Base-by-base conservation (phyloP, 495 filamentous ascomycete species). In the Durotheca rogersii region DNA sequence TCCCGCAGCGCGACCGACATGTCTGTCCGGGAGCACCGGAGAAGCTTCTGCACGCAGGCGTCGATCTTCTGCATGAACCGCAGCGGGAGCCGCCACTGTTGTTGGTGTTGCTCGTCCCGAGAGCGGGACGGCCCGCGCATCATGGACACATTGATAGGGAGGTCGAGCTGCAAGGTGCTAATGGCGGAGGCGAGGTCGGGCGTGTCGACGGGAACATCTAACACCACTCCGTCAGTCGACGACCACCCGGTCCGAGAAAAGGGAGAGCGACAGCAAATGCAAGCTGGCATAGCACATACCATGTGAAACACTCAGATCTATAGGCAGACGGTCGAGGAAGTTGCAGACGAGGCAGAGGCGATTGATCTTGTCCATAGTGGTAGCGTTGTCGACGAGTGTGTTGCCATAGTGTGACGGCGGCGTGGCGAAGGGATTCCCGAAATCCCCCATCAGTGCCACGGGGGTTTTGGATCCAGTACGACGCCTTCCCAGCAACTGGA, bases 41-140 rank as follows among this genome's bases (percentile, higher is more conserved):
- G 56, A 16, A 59, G 56, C 29, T 27, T 43, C 12, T 46, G 34
- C 18, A 20, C 21, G n/a, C 51, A 45, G 6, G 6, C 31, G 1
- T 59, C 45, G 9, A 45, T 50, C 29, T 53, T 49, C 14, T 42
- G 32, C 7, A 53, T 16, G 23, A 59, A 45, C 49, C 44, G 32
- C 14, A 14, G 16, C 17, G 44, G 14, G 4, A 46, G 18, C 1
- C 45, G 40, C 56, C 56, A 59, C 19, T 59, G 56, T 29, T 29
- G 27, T 15, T 38, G 39, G 9, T 41, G 37, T 4, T 27, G 29
- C 18, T 42, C 47, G 7, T 37, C 41, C 11, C 35, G 40, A 29
- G 10, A 14, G 12, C 42, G 29, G 6, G 49, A 50, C 0, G 53
- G 40, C 2, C 29, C 36, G 17, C 40, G 35, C 6, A 45, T 23